Conservation (phyloP, 2,329 filamentous ascomycete species). For the Nemania serpens region DNA sequence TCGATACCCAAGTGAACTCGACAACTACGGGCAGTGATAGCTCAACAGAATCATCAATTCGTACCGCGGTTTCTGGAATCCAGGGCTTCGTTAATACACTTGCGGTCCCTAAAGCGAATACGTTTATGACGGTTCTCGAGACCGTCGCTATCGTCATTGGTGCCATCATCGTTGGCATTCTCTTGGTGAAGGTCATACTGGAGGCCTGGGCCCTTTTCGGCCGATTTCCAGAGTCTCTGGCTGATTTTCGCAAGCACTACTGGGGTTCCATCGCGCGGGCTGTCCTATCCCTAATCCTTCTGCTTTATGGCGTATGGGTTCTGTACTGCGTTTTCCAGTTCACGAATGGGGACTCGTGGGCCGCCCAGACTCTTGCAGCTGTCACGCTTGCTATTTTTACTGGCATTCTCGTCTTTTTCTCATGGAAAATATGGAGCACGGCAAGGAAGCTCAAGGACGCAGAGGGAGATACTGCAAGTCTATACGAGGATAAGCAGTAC, state of each 20-base stretch:
- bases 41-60: constrained; percentile 42
- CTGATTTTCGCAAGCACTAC: constrained; percentile 91
- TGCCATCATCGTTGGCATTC: constrained; percentile 80
- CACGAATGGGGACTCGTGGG: constrained; percentile 91
- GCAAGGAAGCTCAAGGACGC: constrained; percentile 74
- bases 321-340: constrained; percentile 97
- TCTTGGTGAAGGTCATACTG: constrained; percentile 88
- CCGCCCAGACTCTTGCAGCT: constrained; percentile 80
- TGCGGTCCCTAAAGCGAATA: constrained; percentile 83
- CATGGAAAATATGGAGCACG: constrained; percentile 78
- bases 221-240: constrained; percentile 77
- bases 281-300: constrained; percentile 85
- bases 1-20: constrained; percentile 52
- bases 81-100: constrained; percentile 83
- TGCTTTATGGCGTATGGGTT: constrained; percentile 94
- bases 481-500: constrained; percentile 87
- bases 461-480: constrained; percentile 71
- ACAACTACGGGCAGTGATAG: constrained; percentile 40
- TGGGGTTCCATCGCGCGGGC: constrained; percentile 91
- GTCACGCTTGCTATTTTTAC: constrained; percentile 84
- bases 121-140: constrained; percentile 93
- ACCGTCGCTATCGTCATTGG: constrained; percentile 87
- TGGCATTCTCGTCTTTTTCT: constrained; percentile 78
- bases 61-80: constrained; percentile 70
- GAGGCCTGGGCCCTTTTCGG: constrained; percentile 91